Conservation (phyloP, 768 basidiomycete genomes). For the Brasilioporus rufonigricans region DNA sequence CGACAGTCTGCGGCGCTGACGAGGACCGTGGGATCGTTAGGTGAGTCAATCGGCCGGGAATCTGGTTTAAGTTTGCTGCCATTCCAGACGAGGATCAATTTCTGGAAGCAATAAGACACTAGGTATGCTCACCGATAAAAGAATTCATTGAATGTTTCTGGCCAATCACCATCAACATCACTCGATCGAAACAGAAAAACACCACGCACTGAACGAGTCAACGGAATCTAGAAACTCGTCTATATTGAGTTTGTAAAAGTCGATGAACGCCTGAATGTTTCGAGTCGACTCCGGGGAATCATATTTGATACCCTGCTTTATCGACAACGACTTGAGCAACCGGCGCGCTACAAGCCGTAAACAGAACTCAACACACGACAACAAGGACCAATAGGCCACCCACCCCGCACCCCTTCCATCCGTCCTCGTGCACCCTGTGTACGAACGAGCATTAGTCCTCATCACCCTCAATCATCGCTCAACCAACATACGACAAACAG, state of each 20-base stretch:
- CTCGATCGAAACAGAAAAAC: neutral
- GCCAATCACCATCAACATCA: neutral
- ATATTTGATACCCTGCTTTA: constrained; percentile 94
- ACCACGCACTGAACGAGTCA: constrained; percentile 70
- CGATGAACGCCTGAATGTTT: constrained; percentile 86
- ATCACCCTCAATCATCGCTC: neutral
- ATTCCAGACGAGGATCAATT: constrained; percentile 4
- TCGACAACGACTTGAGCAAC: constrained; percentile 84
- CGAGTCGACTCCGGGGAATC: constrained; percentile 80
- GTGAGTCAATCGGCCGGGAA: constrained; percentile 72
- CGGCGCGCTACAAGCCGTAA: constrained; percentile 54
- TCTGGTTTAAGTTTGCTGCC: constrained; percentile 78
- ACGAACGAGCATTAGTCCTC: neutral
- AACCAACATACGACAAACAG: constrained; percentile 6
- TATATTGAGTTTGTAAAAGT: constrained; percentile 83
- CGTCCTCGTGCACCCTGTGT: constrained; percentile 72
- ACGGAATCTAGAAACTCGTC: constrained; percentile 83
- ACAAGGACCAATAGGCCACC: constrained; percentile 17
- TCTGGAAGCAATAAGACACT: neutral
- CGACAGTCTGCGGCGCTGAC: constrained; percentile 89
- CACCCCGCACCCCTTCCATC: constrained; percentile 88
- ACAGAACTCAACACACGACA: neutral
- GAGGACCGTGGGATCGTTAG: constrained; percentile 71
- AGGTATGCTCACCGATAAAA: constrained; percentile 62
- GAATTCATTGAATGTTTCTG: constrained; percentile 92